A percentile compares a stretch with the other conserved stretches of the same genome.
Evolutionary conservation across 768 basidiomycete species (phyloP).

Genomic region (Amanita polypyramis): DNA sequence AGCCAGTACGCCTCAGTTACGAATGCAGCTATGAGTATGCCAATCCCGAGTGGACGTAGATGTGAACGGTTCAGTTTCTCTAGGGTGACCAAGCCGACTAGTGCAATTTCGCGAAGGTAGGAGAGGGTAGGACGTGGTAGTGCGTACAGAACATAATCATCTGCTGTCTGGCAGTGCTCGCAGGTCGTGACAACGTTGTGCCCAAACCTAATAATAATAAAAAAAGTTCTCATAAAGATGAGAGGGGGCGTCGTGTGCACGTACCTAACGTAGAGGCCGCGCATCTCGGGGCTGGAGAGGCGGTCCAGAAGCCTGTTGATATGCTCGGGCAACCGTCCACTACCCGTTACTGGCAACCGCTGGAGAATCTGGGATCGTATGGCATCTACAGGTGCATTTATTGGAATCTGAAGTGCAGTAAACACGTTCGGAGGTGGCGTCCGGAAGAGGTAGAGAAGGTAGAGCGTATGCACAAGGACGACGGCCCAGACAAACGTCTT

Average conservation of each 20-base stretch:
- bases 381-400: conserved; percentile 41
- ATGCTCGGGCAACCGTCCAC: conserved; percentile 31
- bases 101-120: conserved; percentile 45
- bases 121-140: conserved; percentile 43
- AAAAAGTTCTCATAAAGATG: background rate
- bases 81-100: conserved; percentile 14
- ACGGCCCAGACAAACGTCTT: conserved; percentile 24
- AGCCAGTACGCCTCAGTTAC: conserved; percentile 47
- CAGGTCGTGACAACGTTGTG: conserved; percentile 55
- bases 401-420: conserved; percentile 37
- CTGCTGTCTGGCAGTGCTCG: conserved; percentile 49
- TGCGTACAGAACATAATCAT: conserved; percentile 52
- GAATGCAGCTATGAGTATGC: conserved; percentile 35
- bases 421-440: conserved; percentile 55
- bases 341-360: conserved; percentile 27
- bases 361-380: conserved; percentile 37
- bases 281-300: conserved; percentile 45
- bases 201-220: conserved; percentile 35
- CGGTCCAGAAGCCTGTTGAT: conserved; percentile 44
- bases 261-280: conserved; percentile 50
- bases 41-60: conserved; percentile 29
- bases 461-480: conserved; percentile 41
- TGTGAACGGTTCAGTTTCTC: conserved; percentile 25
- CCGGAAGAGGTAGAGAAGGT: conserved; percentile 34
- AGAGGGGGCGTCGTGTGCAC: conserved; percentile 10